Percentiles rank a stretch among this genome's conserved stretches.
Conservation (phyloP, 2,329 filamentous ascomycete species). For the Monosporascus ibericus region DNA sequence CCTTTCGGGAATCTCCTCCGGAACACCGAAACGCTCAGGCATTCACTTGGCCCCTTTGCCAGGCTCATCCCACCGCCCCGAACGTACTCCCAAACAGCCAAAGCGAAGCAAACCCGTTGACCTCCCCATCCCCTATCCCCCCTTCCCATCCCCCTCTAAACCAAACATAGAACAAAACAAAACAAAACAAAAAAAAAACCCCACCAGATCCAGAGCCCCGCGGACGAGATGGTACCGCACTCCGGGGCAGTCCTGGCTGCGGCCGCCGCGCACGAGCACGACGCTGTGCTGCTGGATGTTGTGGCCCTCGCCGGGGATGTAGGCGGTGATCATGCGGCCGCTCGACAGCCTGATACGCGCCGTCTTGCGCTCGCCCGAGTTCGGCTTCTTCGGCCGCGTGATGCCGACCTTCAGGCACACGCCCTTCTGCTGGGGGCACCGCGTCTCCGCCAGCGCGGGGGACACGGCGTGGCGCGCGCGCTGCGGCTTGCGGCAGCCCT, state of each 20-base stretch:
- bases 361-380: conserved; percentile 94
- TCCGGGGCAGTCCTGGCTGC: conserved; percentile 96
- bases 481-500: conserved; percentile 74
- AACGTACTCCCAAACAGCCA: background rate
- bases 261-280: conserved; percentile 87
- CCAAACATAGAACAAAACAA: background rate
- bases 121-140: background rate
- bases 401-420: conserved; percentile 93
- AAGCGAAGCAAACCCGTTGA: too few relatives aligned
- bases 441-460: conserved; percentile 65
- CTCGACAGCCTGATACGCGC: conserved; percentile 84
- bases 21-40: too few relatives aligned
- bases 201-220: conserved; percentile 86
- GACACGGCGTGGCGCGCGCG: conserved; percentile 80
- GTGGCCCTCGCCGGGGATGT: conserved; percentile 96
- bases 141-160: background rate
- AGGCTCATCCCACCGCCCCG: too few relatives aligned
- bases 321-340: conserved; percentile 82
- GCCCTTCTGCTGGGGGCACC: conserved; percentile 82
- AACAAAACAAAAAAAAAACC: conserved; percentile 30
- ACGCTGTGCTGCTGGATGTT: conserved; percentile 99
- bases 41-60: too few relatives aligned
- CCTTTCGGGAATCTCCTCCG: too few relatives aligned
- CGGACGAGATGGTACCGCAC: conserved; percentile 92
- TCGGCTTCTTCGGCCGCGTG: conserved; percentile 96